Percentiles rank a stretch among this genome's conserved stretches.
phyloP scores from a whole-genome alignment of 2,329 filamentous ascomycete species.

The Rhinocladiella similis region DNA sequence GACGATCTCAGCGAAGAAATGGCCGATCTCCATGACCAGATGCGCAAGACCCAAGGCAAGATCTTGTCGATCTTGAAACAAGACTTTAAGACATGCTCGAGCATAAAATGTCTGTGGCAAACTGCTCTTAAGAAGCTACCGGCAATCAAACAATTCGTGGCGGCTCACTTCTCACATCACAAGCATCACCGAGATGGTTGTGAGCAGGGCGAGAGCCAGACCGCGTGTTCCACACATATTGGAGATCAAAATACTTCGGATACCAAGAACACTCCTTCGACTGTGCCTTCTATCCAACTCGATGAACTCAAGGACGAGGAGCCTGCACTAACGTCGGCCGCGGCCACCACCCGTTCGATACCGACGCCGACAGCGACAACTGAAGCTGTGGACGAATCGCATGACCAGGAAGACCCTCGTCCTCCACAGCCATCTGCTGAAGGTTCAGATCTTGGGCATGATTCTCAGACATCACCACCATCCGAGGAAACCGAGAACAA shows the following conservation, averaged over 20 bases:
- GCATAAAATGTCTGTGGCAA: constrained; percentile 34
- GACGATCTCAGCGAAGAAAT: constrained; percentile 32
- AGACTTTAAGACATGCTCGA: constrained; percentile 31
- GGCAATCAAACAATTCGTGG: constrained; percentile 31
- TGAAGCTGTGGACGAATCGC: background rate
- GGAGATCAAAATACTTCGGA: background rate
- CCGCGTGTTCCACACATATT: constrained; percentile 4
- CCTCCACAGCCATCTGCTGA: background rate
- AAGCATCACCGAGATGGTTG: constrained; percentile 13
- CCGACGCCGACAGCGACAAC: background rate
- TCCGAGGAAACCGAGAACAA: background rate
- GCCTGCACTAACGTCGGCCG: background rate
- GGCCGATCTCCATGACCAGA: constrained; percentile 29
- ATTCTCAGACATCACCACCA: background rate
- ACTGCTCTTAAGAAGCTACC: constrained; percentile 34
- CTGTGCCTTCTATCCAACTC: background rate
- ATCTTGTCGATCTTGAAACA: constrained; percentile 33
- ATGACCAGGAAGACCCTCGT: background rate
- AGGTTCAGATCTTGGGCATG: background rate
- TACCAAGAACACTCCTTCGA: background rate
- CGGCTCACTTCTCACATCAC: constrained; percentile 32
- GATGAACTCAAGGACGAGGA: constrained; percentile 2
- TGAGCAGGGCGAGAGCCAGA: constrained; percentile 14
- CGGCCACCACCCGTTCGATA: background rate
- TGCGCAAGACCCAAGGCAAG: constrained; percentile 31